Base-by-base conservation (phyloP, 805 yeast species). In the Sugiyamaella floridensis region DNA sequence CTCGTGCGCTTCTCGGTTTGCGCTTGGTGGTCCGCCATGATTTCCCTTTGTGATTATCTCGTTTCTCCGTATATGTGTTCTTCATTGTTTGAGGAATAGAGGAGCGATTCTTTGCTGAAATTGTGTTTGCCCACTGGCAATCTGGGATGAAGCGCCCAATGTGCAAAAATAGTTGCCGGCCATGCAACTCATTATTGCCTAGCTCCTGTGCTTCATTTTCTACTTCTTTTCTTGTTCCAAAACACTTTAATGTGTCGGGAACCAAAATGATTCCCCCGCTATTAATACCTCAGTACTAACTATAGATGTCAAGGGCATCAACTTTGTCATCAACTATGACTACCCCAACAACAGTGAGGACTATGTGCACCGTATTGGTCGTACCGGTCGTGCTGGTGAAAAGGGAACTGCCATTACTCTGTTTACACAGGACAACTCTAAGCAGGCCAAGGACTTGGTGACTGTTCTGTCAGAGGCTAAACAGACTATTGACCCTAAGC, bases 321-420 rank as follows among this genome's bases (percentile, higher is more conserved):
- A 90, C 63, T 83, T 77, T 66, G 99, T 93, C 57, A 79, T 93
- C 70, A 93, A 93, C 82, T 89, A 80, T 67, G 98, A 92, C 72
- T 92, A 92, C 90, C 98, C 99, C 67, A 89, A 88, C 73, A 92
- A 92, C 75, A 88, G 90, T 68, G 99, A 93, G 78, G 98, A 93
- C 76, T 92, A 92, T 71, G 97, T 92, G 58, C 99, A 92, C 73
- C 83, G 99, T 77, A 93, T 92, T 68, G 99, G 99, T 73, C 90
- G 97, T 82, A 90, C 99, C 60, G 99, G 99, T 71, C 89, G 99
- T 81, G 99, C 97, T 61, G 98, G 98, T 71, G 83, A 89, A 58
- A 78, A 79, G 58, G 99, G 99, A 80, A 90, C 93, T 57, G 97
- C 99, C 52, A 81, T 89, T 60, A 88, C 98, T 8, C 82, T 92